Conservation (phyloP, 148 eudicot species). For the Silene conica region DNA sequence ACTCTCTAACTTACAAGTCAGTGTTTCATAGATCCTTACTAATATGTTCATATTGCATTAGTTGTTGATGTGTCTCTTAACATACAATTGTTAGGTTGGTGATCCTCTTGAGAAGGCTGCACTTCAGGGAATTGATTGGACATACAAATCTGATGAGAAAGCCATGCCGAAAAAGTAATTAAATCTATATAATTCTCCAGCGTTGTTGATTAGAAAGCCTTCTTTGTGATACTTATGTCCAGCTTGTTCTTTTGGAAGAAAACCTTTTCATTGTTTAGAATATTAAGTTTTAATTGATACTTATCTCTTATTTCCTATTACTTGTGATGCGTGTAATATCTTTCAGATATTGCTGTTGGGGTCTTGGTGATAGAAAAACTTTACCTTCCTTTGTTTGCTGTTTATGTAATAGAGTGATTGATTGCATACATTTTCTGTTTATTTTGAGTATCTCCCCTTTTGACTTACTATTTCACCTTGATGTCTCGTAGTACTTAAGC, state of each 20-base stretch:
- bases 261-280: neutral
- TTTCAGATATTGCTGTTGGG: neutral
- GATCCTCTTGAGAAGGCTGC: conserved; percentile 99
- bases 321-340: neutral
- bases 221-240: neutral
- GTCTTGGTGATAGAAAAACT: too few relatives aligned
- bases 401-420: neutral
- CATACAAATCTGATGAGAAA: conserved; percentile 94
- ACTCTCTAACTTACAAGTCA: neutral
- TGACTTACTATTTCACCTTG: neutral
- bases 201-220: neutral
- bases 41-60: neutral
- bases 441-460: neutral
- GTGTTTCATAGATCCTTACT: neutral
- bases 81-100: conserved; percentile 58
- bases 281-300: neutral
- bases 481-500: neutral
- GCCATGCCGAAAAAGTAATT: conserved; percentile 97
- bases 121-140: conserved; percentile 89
- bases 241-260: neutral
- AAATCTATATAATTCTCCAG: neutral
- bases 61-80: neutral
- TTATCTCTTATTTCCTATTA: neutral
- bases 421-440: neutral
- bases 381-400: neutral